Evolutionary conservation across 2,329 filamentous ascomycete species (phyloP).

Genomic region (Penicillium sp.): DNA sequence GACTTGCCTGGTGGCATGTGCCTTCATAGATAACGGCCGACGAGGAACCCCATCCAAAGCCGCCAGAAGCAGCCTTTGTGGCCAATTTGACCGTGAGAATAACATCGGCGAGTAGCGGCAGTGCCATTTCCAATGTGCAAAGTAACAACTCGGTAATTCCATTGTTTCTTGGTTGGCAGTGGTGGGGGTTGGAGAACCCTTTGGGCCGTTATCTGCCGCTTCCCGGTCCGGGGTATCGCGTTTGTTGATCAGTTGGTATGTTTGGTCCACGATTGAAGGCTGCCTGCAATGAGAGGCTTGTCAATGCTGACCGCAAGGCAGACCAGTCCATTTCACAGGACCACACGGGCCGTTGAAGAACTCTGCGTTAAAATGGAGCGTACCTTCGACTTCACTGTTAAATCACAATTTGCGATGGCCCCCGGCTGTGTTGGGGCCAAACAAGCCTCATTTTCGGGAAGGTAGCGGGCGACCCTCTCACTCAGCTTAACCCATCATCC

Average conservation of each 20-base stretch:
- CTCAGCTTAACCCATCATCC: too few species aligned
- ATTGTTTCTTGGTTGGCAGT: not conserved
- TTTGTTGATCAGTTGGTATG: not conserved
- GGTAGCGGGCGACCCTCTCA: too few species aligned
- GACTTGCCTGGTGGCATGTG: not conserved
- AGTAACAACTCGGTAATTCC: not conserved
- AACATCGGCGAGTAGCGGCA: not conserved
- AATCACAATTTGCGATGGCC: not conserved
- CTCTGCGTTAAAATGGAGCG: not conserved
- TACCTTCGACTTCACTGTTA: not conserved
- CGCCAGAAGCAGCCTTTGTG: not conserved
- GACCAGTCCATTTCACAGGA: not conserved
- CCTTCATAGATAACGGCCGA: not conserved
- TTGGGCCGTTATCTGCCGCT: not conserved
- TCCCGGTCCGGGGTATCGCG: not conserved
- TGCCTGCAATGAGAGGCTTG: not conserved
- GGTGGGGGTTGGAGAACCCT: not conserved
- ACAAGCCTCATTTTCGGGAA: not conserved
- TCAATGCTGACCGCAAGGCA: not conserved
- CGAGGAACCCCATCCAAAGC: not conserved
- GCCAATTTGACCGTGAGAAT: not conserved
- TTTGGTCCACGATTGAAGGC: not conserved
- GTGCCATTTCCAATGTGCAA: not conserved
- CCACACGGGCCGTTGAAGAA: not conserved
- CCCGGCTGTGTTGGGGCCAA: not conserved